phyloP scores from a whole-genome alignment of 2,329 filamentous ascomycete species.

The Hypoxylon sp. region DNA sequence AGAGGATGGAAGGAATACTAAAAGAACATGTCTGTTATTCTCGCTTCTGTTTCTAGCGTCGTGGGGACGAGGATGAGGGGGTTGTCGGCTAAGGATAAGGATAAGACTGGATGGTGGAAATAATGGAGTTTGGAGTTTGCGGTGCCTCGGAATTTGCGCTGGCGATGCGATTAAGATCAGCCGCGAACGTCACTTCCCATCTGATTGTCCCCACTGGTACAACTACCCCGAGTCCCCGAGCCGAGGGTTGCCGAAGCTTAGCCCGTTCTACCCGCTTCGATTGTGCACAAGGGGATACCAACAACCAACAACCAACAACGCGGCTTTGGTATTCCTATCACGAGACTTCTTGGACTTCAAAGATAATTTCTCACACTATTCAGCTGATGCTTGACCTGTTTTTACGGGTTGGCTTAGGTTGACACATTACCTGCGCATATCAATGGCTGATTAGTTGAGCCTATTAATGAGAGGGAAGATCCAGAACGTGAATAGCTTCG shows the following conservation, averaged over 20 bases:
- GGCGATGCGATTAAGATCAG: slow-evolving; percentile 32
- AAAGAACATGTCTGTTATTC: slow-evolving; percentile 31
- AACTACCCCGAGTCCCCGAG: slow-evolving; percentile 39
- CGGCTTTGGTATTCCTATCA: slow-evolving; percentile 19
- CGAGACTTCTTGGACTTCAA: slow-evolving; percentile 18
- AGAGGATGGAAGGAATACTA: slow-evolving; percentile 8
- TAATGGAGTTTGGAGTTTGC: slow-evolving; percentile 35
- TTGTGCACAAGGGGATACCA: no score
- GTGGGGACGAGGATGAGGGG: slow-evolving; percentile 34
- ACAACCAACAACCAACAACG: slow-evolving; percentile 1
- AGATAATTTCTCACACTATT: background rate
- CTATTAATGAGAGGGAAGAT: background rate
- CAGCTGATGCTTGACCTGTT: background rate
- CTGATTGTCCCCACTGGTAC: slow-evolving; percentile 35
- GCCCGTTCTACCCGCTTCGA: slow-evolving; percentile 31
- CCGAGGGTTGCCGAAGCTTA: slow-evolving; percentile 50
- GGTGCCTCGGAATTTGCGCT: slow-evolving; percentile 29
- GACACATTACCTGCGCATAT: background rate
- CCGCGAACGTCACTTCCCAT: slow-evolving; percentile 47
- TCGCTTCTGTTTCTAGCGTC: slow-evolving; percentile 11
- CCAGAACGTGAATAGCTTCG: background rate
- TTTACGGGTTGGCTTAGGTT: no score
- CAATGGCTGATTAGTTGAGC: no score
- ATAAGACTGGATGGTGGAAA: background rate
- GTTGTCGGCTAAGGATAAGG: slow-evolving; percentile 4